A percentile compares a stretch with the other conserved stretches of the same genome.
Conservation (phyloP, 2,329 filamentous ascomycete species). For the Endocalyx cinctus region DNA sequence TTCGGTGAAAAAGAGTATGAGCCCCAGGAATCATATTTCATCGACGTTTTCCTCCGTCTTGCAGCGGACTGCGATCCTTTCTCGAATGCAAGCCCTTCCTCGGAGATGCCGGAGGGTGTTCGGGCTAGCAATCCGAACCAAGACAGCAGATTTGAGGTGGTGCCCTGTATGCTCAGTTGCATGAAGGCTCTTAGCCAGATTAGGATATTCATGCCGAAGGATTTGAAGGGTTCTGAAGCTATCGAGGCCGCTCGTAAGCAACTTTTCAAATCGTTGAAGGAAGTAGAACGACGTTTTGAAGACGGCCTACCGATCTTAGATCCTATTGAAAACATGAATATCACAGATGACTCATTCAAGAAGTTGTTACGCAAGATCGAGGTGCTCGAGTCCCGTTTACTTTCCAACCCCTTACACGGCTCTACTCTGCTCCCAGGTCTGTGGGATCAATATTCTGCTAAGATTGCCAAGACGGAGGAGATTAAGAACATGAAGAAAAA, state of each 20-base stretch:
- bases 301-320: slow-evolving; percentile 87
- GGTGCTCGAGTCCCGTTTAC: slow-evolving; percentile 82
- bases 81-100: slow-evolving; percentile 28
- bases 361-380: slow-evolving; percentile 93
- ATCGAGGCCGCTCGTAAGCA: slow-evolving; percentile 63
- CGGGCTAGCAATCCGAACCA: slow-evolving; percentile 58
- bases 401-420: slow-evolving; percentile 87
- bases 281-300: slow-evolving; percentile 83
- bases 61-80: slow-evolving; percentile 47
- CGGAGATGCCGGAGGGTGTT: slow-evolving; percentile 60
- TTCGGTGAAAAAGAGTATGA: slow-evolving; percentile 62
- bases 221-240: slow-evolving; percentile 64
- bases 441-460: slow-evolving; percentile 81
- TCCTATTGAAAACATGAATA: slow-evolving; percentile 94
- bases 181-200: slow-evolving; percentile 81
- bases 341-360: slow-evolving; percentile 89
- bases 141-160: slow-evolving; percentile 69
- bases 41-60: slow-evolving; percentile 73
- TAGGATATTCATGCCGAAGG: slow-evolving; percentile 75
- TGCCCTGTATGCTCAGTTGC: slow-evolving; percentile 82
- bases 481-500: slow-evolving; percentile 87
- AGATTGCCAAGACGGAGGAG: slow-evolving; percentile 69
- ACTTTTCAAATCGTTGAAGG: slow-evolving; percentile 63
- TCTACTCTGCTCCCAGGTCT: slow-evolving; percentile 78
- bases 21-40: slow-evolving; percentile 72